Percentiles rank a stretch among this genome's conserved stretches.
Conservation (phyloP, 345 rosid species). For the Turritis glabra region DNA sequence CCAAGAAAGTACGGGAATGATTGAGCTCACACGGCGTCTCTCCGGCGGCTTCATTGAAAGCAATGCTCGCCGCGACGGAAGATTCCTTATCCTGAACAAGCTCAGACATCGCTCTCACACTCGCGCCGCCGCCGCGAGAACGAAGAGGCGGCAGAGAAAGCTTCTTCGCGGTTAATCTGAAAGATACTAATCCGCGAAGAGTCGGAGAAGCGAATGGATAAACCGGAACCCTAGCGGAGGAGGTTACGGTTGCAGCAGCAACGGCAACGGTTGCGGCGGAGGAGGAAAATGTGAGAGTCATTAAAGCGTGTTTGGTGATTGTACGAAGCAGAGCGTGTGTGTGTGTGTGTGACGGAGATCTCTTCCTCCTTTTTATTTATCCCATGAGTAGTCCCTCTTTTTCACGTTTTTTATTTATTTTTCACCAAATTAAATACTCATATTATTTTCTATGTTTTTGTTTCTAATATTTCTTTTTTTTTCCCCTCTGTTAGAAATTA, state of each 20-base stretch:
- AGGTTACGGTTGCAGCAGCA: slow-evolving; percentile 38
- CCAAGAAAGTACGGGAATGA: slow-evolving; percentile 69
- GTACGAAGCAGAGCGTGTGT: slow-evolving; percentile 28
- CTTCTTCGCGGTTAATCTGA: slow-evolving; percentile 39
- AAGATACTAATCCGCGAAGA: slow-evolving; percentile 25
- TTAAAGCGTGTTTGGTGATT: slow-evolving; percentile 33
- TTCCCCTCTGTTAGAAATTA: not conserved
- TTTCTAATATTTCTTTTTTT: too few relatives aligned
- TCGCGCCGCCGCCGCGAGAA: slow-evolving; percentile 32
- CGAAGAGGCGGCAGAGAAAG: slow-evolving; percentile 33
- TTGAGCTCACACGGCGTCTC: slow-evolving; percentile 31
- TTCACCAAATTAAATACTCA: slow-evolving; percentile 32
- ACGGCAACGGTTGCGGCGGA: slow-evolving; percentile 43
- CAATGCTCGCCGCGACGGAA: slow-evolving; percentile 34
- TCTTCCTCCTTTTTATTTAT: slow-evolving; percentile 37
- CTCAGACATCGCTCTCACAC: slow-evolving; percentile 63
- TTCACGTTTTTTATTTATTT: slow-evolving; percentile 22
- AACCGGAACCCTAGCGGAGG: slow-evolving; percentile 42
- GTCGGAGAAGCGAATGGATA: slow-evolving; percentile 34
- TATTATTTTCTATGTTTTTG: not conserved
- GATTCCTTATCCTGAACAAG: slow-evolving; percentile 64
- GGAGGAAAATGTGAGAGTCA: slow-evolving; percentile 51
- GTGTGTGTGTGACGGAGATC: slow-evolving; percentile 24
- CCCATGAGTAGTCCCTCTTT: slow-evolving; percentile 12
- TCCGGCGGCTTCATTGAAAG: slow-evolving; percentile 22